Percentiles rank a stretch among this genome's conserved stretches.
Evolutionary conservation across 225 moss, liverwort and hornwort genomes (phyloP).

Genomic region (Marchantia paleacea): DNA sequence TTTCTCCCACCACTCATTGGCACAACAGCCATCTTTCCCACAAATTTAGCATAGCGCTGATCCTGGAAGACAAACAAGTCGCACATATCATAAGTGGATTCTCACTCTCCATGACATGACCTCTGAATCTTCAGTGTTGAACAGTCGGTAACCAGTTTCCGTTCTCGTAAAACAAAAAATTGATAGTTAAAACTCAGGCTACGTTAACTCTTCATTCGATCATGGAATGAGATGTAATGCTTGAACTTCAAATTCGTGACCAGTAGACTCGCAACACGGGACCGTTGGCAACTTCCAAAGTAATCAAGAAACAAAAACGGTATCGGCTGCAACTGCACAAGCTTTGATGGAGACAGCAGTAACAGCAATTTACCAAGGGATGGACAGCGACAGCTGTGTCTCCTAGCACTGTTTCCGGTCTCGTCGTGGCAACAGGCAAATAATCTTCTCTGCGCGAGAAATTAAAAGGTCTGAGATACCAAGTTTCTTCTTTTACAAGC

Average conservation of each 20-base stretch:
- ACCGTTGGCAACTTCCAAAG: background rate
- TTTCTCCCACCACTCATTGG: slow-evolving; percentile 80
- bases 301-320: background rate
- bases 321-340: background rate
- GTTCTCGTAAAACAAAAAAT: background rate
- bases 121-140: background rate
- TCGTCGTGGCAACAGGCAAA: slow-evolving; percentile 84
- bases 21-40: slow-evolving; percentile 82
- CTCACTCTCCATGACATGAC: background rate
- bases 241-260: background rate
- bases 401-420: slow-evolving; percentile 86
- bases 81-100: background rate
- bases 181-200: background rate
- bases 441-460: slow-evolving; percentile 70
- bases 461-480: background rate
- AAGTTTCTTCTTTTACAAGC: no score
- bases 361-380: slow-evolving; percentile 52
- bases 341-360: background rate
- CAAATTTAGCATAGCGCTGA: slow-evolving; percentile 66
- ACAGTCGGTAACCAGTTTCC: background rate
- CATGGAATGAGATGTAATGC: background rate
- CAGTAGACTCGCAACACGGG: background rate
- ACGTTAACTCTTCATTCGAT: background rate
- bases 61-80: slow-evolving; percentile 47
- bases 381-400: slow-evolving; percentile 92